Evolutionary conservation across 345 rosid species (phyloP).

Genomic region (Eucalyptus urophylla): DNA sequence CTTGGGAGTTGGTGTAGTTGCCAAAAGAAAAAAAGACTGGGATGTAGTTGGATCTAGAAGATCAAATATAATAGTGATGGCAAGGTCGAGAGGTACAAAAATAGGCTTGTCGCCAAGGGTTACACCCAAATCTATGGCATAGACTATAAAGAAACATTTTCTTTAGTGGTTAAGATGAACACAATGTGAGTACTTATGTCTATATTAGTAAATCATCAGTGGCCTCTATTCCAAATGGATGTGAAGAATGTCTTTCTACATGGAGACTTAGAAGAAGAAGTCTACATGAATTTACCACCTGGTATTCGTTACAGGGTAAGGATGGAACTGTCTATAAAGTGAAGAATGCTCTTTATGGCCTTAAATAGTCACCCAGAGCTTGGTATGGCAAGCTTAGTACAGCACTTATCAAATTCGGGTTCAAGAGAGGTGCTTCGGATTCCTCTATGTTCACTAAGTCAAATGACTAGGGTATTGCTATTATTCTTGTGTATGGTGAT

Average conservation of each 20-base stretch:
- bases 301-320: not conserved
- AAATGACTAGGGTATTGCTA: not conserved
- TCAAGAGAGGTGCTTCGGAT: not conserved
- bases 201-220: not conserved
- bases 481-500: not conserved
- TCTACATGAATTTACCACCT: not conserved
- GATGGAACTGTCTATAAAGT: not conserved
- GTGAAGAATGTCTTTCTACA: not conserved
- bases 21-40: not conserved
- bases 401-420: not conserved
- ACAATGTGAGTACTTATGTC: not conserved
- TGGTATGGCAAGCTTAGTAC: not conserved
- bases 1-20: not conserved
- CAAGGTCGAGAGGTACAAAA: not conserved
- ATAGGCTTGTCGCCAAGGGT: not conserved
- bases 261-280: not conserved
- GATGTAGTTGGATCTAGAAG: not conserved
- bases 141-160: not conserved
- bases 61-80: not conserved
- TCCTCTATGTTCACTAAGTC: not conserved
- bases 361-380: not conserved
- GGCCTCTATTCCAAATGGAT: not conserved
- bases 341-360: not conserved
- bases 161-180: not conserved
- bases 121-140: not conserved